Conservation (phyloP, 805 yeast species). For the Limtongia smithiae region DNA sequence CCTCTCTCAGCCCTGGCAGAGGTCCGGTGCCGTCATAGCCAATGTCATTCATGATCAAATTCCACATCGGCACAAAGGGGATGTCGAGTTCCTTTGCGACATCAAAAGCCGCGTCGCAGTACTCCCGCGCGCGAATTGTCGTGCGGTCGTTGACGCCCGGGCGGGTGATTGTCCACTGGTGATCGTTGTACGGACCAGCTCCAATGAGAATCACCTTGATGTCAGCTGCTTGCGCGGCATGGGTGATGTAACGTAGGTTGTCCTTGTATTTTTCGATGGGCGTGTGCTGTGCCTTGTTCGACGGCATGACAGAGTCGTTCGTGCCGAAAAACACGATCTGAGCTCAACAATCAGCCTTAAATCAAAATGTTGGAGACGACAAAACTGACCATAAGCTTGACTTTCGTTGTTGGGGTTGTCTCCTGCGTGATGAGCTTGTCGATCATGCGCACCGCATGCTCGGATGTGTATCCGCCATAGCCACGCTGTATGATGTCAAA, state of each 20-base stretch:
- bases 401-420: slow-evolving; percentile 39
- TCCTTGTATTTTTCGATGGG: slow-evolving; percentile 47
- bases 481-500: slow-evolving; percentile 74
- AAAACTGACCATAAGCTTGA: slow-evolving; percentile 34
- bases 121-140: slow-evolving; percentile 45
- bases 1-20: slow-evolving; percentile 14
- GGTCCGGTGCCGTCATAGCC: slow-evolving; percentile 41
- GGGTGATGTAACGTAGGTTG: slow-evolving; percentile 51
- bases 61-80: slow-evolving; percentile 58
- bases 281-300: slow-evolving; percentile 46
- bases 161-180: slow-evolving; percentile 16
- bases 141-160: slow-evolving; percentile 38
- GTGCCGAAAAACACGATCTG: slow-evolving; percentile 74
- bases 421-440: slow-evolving; percentile 53
- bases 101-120: slow-evolving; percentile 48
- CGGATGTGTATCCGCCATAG: slow-evolving; percentile 68
- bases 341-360: slow-evolving; percentile 25
- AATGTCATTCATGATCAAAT: slow-evolving; percentile 42
- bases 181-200: slow-evolving; percentile 25
- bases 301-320: slow-evolving; percentile 57
- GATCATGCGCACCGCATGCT: slow-evolving; percentile 52
- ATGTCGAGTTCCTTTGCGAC: slow-evolving; percentile 48
- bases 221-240: slow-evolving; percentile 34
- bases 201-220: slow-evolving; percentile 23
- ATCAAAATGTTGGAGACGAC: background rate